phyloP scores from a whole-genome alignment of 1,284 basidiomycete species.

The Sanghuangporus weigelae region DNA sequence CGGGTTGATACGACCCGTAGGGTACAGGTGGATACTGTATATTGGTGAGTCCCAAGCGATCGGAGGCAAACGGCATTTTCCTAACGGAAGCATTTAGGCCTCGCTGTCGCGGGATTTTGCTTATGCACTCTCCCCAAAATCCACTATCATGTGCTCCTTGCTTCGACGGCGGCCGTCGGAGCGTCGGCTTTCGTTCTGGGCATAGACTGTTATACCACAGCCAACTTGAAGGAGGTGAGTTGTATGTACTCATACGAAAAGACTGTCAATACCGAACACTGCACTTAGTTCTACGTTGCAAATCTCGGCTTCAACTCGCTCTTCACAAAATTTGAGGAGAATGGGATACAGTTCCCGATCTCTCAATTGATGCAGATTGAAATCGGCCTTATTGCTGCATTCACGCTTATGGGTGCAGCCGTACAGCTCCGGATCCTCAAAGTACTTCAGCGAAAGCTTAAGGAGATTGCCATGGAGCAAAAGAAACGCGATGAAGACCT shows the following conservation, averaged over 20 bases:
- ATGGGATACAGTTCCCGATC: slow-evolving; percentile 74
- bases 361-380: slow-evolving; percentile 92
- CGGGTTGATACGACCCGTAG: slow-evolving; percentile 72
- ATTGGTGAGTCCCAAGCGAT: slow-evolving; percentile 50
- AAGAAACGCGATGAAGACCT: slow-evolving; percentile 69
- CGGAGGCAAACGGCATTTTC: slow-evolving; percentile 19
- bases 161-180: slow-evolving; percentile 84
- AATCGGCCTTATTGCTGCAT: slow-evolving; percentile 78
- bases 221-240: slow-evolving; percentile 83
- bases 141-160: slow-evolving; percentile 76
- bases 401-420: slow-evolving; percentile 81
- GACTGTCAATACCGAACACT: slow-evolving; percentile 3
- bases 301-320: slow-evolving; percentile 81
- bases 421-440: slow-evolving; percentile 86
- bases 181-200: slow-evolving; percentile 92
- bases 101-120: slow-evolving; percentile 41
- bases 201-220: slow-evolving; percentile 89
- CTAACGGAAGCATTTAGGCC: slow-evolving; percentile 23
- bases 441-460: slow-evolving; percentile 72
- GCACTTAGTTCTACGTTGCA: slow-evolving; percentile 82
- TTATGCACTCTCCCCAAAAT: slow-evolving; percentile 45
- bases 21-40: slow-evolving; percentile 84
- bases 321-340: slow-evolving; percentile 69
- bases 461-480: slow-evolving; percentile 75
- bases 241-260: background rate